phyloP scores from a whole-genome alignment of 257 asterid genomes.

The Primulina huaijiensis region DNA sequence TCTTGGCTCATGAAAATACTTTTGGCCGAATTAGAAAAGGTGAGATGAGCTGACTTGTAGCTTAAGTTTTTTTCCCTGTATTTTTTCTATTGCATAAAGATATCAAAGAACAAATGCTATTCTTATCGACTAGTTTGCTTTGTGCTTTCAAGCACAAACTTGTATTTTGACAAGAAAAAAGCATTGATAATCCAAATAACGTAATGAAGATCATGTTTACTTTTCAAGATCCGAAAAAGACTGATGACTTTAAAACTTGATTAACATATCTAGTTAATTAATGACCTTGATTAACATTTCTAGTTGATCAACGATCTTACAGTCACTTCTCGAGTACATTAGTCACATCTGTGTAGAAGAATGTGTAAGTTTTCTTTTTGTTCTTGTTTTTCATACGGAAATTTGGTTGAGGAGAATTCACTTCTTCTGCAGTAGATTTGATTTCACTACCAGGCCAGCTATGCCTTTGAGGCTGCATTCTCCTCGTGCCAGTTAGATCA shows the following conservation, averaged over 20 bases:
- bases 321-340: background rate
- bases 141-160: background rate
- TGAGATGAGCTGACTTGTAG: slow-evolving; percentile 28
- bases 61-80: background rate
- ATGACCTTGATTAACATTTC: background rate
- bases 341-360: slow-evolving; percentile 15
- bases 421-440: too few species aligned
- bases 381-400: background rate
- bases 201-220: background rate
- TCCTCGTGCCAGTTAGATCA: too few species aligned
- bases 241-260: background rate
- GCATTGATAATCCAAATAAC: background rate
- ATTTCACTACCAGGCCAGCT: too few species aligned
- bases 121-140: background rate
- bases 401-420: background rate
- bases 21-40: slow-evolving; percentile 69
- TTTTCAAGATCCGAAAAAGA: background rate
- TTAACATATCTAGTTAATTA: background rate
- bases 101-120: background rate
- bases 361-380: slow-evolving; percentile 2
- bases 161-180: background rate
- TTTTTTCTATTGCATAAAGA: background rate
- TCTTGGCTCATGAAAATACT: slow-evolving; percentile 80
- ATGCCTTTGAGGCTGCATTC: too few species aligned
- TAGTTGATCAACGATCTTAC: background rate